These are phyloP conservation scores for Silene conica DNA, from an alignment of 148 eudicot species.

Conservation along the genomic window DNA sequence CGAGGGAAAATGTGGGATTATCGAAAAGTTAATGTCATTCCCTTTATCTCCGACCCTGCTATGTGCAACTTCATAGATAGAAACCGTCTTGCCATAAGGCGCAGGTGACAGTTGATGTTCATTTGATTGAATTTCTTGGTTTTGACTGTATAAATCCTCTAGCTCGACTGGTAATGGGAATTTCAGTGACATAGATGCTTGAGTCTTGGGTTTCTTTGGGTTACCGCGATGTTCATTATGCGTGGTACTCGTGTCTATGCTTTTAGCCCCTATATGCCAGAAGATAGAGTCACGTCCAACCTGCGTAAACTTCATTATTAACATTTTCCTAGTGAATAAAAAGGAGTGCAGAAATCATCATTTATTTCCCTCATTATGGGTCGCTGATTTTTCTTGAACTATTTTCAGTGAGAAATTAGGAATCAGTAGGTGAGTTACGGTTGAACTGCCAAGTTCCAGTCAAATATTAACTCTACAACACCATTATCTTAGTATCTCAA, in stretches of 20 bases:
- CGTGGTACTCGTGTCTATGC: constrained; percentile 28
- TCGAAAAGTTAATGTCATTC: constrained; percentile 82
- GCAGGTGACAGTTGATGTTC: constrained; percentile 39
- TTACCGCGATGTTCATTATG: constrained; percentile 17
- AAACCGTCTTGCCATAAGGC: constrained; percentile 46
- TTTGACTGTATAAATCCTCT: constrained; percentile 21
- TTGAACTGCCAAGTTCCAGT: background rate
- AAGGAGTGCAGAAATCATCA: background rate
- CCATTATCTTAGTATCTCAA: no score
- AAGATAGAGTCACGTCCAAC: constrained; percentile 55
- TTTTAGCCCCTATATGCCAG: constrained; percentile 49
- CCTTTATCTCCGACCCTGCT: constrained; percentile 98
- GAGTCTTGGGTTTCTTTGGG: constrained; percentile 10
- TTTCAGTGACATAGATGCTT: constrained; percentile 5
- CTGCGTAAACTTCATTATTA: constrained; percentile 29
- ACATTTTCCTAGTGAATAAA: background rate
- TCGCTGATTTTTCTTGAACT: background rate
- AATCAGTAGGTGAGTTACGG: background rate
- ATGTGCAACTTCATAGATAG: constrained; percentile 73
- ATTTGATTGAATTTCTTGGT: constrained; percentile 18
- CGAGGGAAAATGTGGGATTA: constrained; percentile 69
- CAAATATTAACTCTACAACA: no score
- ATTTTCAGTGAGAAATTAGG: background rate
- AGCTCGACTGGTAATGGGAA: constrained; percentile 16
- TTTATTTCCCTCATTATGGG: background rate